Base-by-base conservation (phyloP, 108 stramenopile genomes). In the Pseudonitzschia pungens region DNA sequence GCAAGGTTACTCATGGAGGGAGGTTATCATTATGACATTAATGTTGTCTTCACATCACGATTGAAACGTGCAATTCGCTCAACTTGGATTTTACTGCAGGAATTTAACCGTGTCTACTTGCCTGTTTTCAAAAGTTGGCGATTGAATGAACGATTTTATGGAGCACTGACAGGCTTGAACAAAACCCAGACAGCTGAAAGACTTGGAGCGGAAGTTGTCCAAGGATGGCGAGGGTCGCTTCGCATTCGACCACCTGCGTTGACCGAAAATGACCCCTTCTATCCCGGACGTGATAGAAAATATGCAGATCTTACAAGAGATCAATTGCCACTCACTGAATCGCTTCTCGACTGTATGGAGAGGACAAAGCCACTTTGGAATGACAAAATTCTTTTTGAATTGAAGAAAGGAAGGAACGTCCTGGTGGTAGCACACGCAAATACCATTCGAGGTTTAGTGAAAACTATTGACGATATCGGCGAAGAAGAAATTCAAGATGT, bases 381-480 rank as follows among this genome's bases (percentile, higher is more conserved):
- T 32, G 75, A 91, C 33, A 86, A 86, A 56, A 96, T 98, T 54
- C 71, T 79, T 56, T 85, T 91, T 31, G 91, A 96, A 74, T 53
- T 97, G 43, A 86, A 71, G 1, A 64, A 78, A 24, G 98, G 98
- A 22, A 81, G 90, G 12, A 96, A 96, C 70, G 96, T 98, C 16
- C 69, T 97, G 54, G 92, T 98, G 0, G 95, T 96, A 1, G 98
- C 94, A 26, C 98, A 98, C 80, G 96, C 93, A 28, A 97, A 98
- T 67, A 90, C 89, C 0, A 62, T 97, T 10, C 64, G 97, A 22
- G 92, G 93, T 14, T 73, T 65, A 54, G 48, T 64, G 15, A 80
- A 80, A 53, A 80, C 77, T 4, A 84, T 84, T 65, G 83, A 84
- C 50, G 70, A 77, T 43, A 82, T 86, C 48, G 76, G 76, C 15